A percentile compares a stretch with the other conserved stretches of the same genome.
Conservation (phyloP, 805 yeast genomes). For the Hyphopichia homilentoma region DNA sequence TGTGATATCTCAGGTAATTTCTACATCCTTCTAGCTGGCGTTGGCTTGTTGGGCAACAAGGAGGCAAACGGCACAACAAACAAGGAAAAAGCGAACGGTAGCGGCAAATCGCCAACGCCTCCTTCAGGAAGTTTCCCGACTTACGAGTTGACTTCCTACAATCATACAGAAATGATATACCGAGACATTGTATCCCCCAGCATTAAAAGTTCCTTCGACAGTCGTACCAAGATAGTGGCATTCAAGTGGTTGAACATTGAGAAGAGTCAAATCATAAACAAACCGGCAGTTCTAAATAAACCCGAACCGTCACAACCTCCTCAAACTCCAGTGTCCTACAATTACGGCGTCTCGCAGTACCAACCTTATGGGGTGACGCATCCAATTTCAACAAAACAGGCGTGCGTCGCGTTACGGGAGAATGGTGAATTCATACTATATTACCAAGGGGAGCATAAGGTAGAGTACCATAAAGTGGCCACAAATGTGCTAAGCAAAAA, state of each 20-base stretch:
- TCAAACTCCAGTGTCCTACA: constrained; percentile 26
- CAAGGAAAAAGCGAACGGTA: constrained; percentile 12
- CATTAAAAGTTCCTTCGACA: constrained; percentile 3
- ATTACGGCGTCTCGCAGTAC: constrained; percentile 57
- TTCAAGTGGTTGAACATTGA: constrained; percentile 75
- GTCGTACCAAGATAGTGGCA: constrained; percentile 30
- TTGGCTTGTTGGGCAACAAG: constrained; percentile 31
- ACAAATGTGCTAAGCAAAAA: constrained; percentile 22
- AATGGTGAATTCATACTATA: constrained; percentile 59
- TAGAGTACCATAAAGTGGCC: constrained; percentile 48
- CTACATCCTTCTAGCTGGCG: constrained; percentile 40
- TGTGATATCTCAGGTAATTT: constrained; percentile 68
- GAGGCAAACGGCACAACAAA: constrained; percentile 16
- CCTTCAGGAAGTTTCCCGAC: constrained; percentile 25
- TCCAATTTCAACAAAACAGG: constrained; percentile 66
- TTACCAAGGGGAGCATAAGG: constrained; percentile 61
- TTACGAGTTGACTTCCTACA: constrained; percentile 41
- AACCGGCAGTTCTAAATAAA: constrained; percentile 49
- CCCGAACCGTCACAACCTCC: constrained; percentile 2
- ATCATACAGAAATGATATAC: constrained; percentile 47
- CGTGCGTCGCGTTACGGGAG: constrained; percentile 61
- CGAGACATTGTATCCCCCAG: constrained; percentile 29
- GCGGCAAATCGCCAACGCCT: constrained; percentile 5
- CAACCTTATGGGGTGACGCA: constrained; percentile 62
- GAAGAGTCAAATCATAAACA: constrained; percentile 56